phyloP scores from a whole-genome alignment of 768 basidiomycete genomes.

The Tulasnella sp. region DNA sequence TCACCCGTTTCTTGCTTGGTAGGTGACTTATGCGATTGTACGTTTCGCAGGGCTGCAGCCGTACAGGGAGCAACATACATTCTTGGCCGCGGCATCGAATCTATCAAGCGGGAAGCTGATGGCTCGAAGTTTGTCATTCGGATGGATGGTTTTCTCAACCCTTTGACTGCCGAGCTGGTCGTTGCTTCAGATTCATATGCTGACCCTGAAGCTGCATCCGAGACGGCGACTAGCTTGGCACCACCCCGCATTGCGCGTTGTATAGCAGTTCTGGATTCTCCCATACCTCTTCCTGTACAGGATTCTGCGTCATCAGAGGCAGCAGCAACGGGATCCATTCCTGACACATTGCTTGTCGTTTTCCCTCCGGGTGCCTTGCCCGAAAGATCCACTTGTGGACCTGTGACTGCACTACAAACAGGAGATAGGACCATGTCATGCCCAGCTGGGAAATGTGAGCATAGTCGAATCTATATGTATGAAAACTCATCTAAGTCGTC shows the following conservation, averaged over 20 bases:
- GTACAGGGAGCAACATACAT: constrained; percentile 42
- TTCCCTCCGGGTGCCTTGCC: constrained; percentile 55
- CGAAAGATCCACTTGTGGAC: constrained; percentile 22
- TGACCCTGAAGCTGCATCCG: constrained; percentile 24
- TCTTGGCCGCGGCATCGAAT: constrained; percentile 24
- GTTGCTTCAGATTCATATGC: constrained; percentile 5
- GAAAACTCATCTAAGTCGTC: constrained; percentile 12
- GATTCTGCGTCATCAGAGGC: no score
- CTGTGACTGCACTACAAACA: constrained; percentile 50
- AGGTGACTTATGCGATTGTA: neutral
- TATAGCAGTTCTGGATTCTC: no score
- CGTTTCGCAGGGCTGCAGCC: constrained; percentile 57
- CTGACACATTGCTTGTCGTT: constrained; percentile 57
- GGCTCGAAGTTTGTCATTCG: constrained; percentile 8
- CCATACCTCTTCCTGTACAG: no score
- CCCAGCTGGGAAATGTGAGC: constrained; percentile 60
- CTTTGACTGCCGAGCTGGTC: constrained; percentile 15
- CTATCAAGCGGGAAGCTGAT: constrained; percentile 1
- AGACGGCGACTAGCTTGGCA: no score
- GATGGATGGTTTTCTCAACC: constrained; percentile 15
- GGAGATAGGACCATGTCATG: constrained; percentile 65
- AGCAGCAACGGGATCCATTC: no score
- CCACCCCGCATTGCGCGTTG: no score
- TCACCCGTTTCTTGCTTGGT: neutral
- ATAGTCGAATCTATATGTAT: neutral